phyloP scores from a whole-genome alignment of 768 basidiomycete genomes.

The Grammothele lineata region DNA sequence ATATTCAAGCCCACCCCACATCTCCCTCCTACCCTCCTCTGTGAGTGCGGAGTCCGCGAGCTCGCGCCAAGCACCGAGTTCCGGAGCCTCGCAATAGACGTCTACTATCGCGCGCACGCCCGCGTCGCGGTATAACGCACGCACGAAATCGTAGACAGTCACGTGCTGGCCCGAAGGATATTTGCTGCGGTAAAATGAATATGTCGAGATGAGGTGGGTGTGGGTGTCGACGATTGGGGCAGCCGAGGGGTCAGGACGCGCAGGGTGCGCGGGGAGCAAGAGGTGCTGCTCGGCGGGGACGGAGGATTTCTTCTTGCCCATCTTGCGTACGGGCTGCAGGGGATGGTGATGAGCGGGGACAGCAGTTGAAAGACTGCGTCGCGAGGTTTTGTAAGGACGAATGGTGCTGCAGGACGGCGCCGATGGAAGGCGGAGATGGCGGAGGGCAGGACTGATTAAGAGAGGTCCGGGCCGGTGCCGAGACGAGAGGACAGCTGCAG shows the following conservation, averaged over 20 bases:
- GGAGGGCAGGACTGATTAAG: too few relatives aligned
- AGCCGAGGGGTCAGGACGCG: constrained; percentile 3
- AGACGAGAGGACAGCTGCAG: too few relatives aligned
- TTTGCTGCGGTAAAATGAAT: constrained; percentile 50
- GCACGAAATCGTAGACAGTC: constrained; percentile 67
- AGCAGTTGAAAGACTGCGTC: neutral
- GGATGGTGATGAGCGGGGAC: neutral
- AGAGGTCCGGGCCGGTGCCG: too few relatives aligned
- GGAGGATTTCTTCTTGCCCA: constrained; percentile 34
- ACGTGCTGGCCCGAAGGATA: constrained; percentile 55
- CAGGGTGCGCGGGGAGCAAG: constrained; percentile 26
- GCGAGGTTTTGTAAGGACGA: too few relatives aligned
- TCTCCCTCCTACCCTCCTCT: constrained; percentile 38
- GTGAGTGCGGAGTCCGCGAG: constrained; percentile 68
- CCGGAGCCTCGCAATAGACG: constrained; percentile 86
- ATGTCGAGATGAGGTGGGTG: constrained; percentile 79
- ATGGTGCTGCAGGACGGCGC: too few relatives aligned
- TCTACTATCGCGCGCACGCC: constrained; percentile 70
- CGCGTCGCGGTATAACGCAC: constrained; percentile 51
- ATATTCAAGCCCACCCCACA: constrained; percentile 71
- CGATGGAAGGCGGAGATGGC: too few relatives aligned
- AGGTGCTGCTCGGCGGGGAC: constrained; percentile 32
- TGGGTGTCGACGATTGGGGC: constrained; percentile 74
- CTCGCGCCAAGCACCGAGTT: constrained; percentile 57
- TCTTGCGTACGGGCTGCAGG: constrained; percentile 12